Base-by-base conservation (phyloP, 352 stramenopile species). In the Pythium coloratum region DNA sequence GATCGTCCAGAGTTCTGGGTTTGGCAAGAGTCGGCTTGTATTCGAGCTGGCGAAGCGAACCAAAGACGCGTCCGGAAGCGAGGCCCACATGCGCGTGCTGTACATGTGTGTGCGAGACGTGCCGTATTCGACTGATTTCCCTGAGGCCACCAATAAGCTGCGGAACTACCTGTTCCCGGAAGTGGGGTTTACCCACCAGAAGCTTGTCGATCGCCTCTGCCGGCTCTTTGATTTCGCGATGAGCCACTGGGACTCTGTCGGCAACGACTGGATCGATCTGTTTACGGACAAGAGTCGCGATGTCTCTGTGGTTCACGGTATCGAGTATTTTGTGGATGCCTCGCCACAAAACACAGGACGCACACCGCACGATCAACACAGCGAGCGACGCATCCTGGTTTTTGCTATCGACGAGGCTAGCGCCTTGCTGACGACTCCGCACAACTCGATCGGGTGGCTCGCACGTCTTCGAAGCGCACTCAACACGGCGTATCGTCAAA, bases 11-110 rank as follows among this genome's bases (percentile, higher is more conserved):
- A 69, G 62, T 26, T 62, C 62, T 0, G 62, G 62, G 1, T 69
- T 69, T 30, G 55, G 62, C 54, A 69, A 69, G 55, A 69, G 62
- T 18, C 62, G 62, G 20, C 53, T 68, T 20, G 18, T 62, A 6
- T 10, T 33, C 1, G 51, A 67, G 53, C 32, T 36, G 0, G 62
- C 53, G 6, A n/a, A n/a, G 26, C 53, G 46, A 5, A 58, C n/a
- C 32, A 47, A 58, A 12, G 12, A 65, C 12, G 36, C 6, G 3
- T 1, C 30, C 9, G 18, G 10, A 12, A 50, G 26, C 2, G 42
- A 2, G 18, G 46, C 14, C n/a, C 9, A 20, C 10, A 42, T 57
- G 24, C 28, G 55, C 9, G 18, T 64, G 32, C n/a, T 63, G 38
- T 63, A 63, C 28, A n/a, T 40, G 49, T 55, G 42, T 30, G 30